Conservation (phyloP, 2,329 filamentous ascomycete species). For the Fusarium foetens region DNA sequence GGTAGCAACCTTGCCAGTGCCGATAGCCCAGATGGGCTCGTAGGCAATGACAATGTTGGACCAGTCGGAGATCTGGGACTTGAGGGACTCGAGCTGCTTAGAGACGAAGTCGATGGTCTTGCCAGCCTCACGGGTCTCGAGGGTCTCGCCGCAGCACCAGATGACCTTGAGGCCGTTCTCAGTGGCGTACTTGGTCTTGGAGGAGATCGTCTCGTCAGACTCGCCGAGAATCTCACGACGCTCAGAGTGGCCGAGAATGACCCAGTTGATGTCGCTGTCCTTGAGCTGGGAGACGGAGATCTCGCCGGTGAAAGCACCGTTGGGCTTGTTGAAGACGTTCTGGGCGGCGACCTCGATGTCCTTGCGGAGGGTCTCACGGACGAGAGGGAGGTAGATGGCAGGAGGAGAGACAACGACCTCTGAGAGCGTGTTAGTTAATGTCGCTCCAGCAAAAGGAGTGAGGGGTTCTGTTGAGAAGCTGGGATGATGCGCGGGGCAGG, state of each 20-base stretch:
- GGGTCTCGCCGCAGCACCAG: constrained; percentile 95
- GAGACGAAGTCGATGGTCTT: constrained; percentile 90
- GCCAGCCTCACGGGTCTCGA: constrained; percentile 88
- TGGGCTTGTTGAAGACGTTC: constrained; percentile 97
- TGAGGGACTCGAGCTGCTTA: constrained; percentile 84
- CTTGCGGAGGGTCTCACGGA: constrained; percentile 79
- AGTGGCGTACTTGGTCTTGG: constrained; percentile 93
- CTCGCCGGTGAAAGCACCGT: constrained; percentile 97
- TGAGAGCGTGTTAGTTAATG: constrained; percentile 49
- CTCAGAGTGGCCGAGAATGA: constrained; percentile 94
- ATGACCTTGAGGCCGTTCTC: constrained; percentile 91
- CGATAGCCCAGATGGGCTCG: constrained; percentile 97
- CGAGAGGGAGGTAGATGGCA: constrained; percentile 87
- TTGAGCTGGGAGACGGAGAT: constrained; percentile 92
- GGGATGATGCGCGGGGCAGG: constrained; percentile 13
- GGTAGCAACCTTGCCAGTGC: constrained; percentile 92
- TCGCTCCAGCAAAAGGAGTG: not conserved
- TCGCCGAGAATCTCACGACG: constrained; percentile 90
- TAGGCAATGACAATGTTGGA: constrained; percentile 95
- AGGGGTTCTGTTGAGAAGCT: constrained; percentile 21
- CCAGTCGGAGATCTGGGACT: constrained; percentile 84
- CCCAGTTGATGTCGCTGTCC: constrained; percentile 89
- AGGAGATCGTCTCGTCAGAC: constrained; percentile 84
- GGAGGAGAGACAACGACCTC: constrained; percentile 97
- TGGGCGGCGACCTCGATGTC: constrained; percentile 90